Percentiles rank a stretch among this genome's conserved stretches.
Evolutionary conservation across 108 stramenopile species (phyloP).

Genomic region (Discostella stelligeroides): DNA sequence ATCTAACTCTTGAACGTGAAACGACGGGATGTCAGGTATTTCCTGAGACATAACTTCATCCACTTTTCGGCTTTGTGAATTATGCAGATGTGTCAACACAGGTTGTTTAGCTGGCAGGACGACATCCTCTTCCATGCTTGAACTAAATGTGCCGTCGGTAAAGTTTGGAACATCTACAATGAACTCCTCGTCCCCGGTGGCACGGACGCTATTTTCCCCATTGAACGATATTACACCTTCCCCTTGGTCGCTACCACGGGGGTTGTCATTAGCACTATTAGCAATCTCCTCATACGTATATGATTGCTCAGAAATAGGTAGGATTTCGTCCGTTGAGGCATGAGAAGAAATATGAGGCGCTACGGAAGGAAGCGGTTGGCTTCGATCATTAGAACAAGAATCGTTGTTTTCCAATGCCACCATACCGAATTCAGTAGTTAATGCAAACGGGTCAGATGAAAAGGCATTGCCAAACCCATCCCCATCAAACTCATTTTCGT

Average conservation of each 20-base stretch:
- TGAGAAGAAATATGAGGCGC: too few relatives aligned
- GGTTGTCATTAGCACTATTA: background rate
- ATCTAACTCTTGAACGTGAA: constrained; percentile 23
- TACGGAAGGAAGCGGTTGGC: too few relatives aligned
- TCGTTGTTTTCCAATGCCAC: background rate
- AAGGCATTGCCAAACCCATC: constrained; percentile 19
- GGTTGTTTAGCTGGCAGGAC: background rate
- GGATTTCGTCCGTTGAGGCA: too few relatives aligned
- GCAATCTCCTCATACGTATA: background rate
- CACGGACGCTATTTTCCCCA: background rate
- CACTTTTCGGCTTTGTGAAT: background rate
- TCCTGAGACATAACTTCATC: background rate
- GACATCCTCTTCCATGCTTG: background rate
- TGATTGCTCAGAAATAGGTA: background rate
- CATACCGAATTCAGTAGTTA: too few relatives aligned
- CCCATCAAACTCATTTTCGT: too few relatives aligned
- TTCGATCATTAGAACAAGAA: constrained; percentile 3
- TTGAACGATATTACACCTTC: background rate
- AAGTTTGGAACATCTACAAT: constrained; percentile 5
- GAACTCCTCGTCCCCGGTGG: background rate
- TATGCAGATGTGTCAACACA: too few relatives aligned
- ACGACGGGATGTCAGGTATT: constrained; percentile 7
- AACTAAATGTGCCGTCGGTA: background rate
- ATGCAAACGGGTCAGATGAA: constrained; percentile 24
- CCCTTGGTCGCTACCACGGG: background rate